Evolutionary conservation across 768 basidiomycete species (phyloP).

Genomic region (Podaxis sp.): DNA sequence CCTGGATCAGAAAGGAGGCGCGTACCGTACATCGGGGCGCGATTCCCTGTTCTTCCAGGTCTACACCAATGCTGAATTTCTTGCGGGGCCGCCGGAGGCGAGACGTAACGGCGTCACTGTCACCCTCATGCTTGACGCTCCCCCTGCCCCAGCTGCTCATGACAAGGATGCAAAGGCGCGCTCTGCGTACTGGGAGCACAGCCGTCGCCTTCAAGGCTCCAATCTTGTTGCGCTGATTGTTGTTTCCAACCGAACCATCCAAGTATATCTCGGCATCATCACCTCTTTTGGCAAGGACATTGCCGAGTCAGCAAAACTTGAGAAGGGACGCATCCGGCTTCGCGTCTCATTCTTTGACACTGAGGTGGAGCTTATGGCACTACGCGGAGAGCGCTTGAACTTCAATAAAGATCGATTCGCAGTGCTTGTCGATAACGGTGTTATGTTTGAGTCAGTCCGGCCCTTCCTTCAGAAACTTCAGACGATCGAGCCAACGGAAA

Average conservation of each 20-base stretch:
- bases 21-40: slow-evolving; percentile 44
- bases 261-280: slow-evolving; percentile 56
- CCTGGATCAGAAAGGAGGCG: slow-evolving; percentile 54
- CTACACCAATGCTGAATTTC: slow-evolving; percentile 53
- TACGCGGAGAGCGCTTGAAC: slow-evolving; percentile 20
- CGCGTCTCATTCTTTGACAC: slow-evolving; percentile 66
- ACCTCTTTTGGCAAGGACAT: slow-evolving; percentile 43
- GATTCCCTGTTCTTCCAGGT: slow-evolving; percentile 61
- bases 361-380: slow-evolving; percentile 46
- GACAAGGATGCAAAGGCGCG: slow-evolving; percentile 33
- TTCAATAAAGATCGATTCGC: slow-evolving; percentile 22
- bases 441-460: slow-evolving; percentile 48
- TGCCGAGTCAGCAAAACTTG: slow-evolving; percentile 36
- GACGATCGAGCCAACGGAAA: slow-evolving; percentile 44
- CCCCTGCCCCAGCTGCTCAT: slow-evolving; percentile 54
- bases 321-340: slow-evolving; percentile 35
- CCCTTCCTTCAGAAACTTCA: slow-evolving; percentile 67
- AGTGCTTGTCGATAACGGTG: slow-evolving; percentile 35
- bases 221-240: slow-evolving; percentile 64
- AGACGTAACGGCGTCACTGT: too few species aligned
- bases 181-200: slow-evolving; percentile 60
- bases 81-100: slow-evolving; percentile 33
- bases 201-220: slow-evolving; percentile 53
- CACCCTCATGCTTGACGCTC: slow-evolving; percentile 43
- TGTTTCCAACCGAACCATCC: slow-evolving; percentile 27